These are phyloP conservation scores for Candida vartiovaarae DNA, from an alignment of 805 yeast genomes.

Conservation along the genomic window DNA sequence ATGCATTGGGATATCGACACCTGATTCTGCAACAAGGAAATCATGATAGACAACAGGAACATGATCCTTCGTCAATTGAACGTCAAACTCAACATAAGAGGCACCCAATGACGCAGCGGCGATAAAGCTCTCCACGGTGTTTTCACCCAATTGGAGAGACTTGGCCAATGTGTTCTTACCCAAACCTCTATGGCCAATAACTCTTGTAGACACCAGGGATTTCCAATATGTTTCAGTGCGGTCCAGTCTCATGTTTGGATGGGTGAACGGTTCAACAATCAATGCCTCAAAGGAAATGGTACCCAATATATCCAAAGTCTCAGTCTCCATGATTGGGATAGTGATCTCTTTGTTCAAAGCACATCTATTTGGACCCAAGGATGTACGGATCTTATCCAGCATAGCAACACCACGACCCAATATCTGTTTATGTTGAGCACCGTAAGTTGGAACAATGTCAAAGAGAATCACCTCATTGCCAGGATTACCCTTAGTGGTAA, in stretches of 20 bases:
- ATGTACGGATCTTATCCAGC: slow-evolving; percentile 51
- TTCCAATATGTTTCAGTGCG: slow-evolving; percentile 86
- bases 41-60: slow-evolving; percentile 95
- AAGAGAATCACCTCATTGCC: slow-evolving; percentile 57
- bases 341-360: slow-evolving; percentile 61
- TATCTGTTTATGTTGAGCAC: slow-evolving; percentile 38
- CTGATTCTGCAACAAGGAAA: slow-evolving; percentile 89
- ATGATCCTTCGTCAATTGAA: slow-evolving; percentile 84
- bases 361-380: slow-evolving; percentile 60
- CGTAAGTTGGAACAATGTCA: slow-evolving; percentile 88
- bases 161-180: slow-evolving; percentile 78
- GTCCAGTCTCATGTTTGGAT: slow-evolving; percentile 55
- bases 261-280: slow-evolving; percentile 64
- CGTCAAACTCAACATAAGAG: slow-evolving; percentile 94
- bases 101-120: slow-evolving; percentile 97
- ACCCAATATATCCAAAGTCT: slow-evolving; percentile 71
- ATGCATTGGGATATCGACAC: slow-evolving; percentile 96
- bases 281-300: slow-evolving; percentile 67
- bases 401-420: slow-evolving; percentile 83
- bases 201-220: slow-evolving; percentile 78
- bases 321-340: slow-evolving; percentile 69
- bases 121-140: slow-evolving; percentile 89
- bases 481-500: slow-evolving; percentile 48
- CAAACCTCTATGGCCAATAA: slow-evolving; percentile 92
- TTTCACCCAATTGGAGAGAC: slow-evolving; percentile 89